These are phyloP conservation scores for Cucurbitaria berberidis DNA, from an alignment of 2,329 filamentous ascomycete species.

Conservation along the genomic window DNA sequence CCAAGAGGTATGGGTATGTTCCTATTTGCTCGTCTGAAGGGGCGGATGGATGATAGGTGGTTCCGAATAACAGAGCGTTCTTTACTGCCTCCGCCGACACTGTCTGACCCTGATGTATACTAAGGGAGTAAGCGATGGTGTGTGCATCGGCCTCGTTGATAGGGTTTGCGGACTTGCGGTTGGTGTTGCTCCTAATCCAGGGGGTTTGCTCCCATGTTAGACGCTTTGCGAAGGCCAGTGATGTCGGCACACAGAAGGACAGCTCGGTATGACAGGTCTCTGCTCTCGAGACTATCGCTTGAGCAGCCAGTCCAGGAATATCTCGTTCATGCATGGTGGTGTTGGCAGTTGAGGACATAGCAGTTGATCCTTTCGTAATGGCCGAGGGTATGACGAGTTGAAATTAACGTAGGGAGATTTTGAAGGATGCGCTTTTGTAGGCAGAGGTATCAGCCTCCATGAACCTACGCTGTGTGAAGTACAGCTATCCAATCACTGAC, in stretches of 20 bases:
- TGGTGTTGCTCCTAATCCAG: conserved; percentile 8
- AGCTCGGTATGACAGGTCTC: conserved; percentile 7
- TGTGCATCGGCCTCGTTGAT: conserved; percentile 9
- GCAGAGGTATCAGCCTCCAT: not conserved
- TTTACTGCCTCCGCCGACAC: conserved; percentile 1
- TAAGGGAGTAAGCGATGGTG: conserved; percentile 9
- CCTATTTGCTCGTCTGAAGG: not conserved
- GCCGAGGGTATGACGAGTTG: too few relatives aligned
- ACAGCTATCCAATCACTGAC: not conserved
- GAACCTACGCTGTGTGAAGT: not conserved
- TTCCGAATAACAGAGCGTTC: conserved; percentile 18
- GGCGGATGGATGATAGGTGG: not conserved
- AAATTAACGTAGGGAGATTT: not conserved
- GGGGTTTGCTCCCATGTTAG: conserved; percentile 31
- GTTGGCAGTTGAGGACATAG: not conserved
- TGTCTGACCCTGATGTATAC: not conserved
- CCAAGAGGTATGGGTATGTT: conserved; percentile 13
- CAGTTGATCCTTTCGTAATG: too few relatives aligned
- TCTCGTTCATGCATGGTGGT: conserved; percentile 6
- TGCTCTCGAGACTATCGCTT: not conserved
- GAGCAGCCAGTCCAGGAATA: conserved; percentile 1
- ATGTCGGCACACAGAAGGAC: conserved; percentile 24
- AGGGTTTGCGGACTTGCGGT: not conserved
- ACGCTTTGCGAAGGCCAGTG: conserved; percentile 26
- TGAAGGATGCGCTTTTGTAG: not conserved